Base-by-base conservation (phyloP, 805 yeast species). In the Kodamaea leandrae region DNA sequence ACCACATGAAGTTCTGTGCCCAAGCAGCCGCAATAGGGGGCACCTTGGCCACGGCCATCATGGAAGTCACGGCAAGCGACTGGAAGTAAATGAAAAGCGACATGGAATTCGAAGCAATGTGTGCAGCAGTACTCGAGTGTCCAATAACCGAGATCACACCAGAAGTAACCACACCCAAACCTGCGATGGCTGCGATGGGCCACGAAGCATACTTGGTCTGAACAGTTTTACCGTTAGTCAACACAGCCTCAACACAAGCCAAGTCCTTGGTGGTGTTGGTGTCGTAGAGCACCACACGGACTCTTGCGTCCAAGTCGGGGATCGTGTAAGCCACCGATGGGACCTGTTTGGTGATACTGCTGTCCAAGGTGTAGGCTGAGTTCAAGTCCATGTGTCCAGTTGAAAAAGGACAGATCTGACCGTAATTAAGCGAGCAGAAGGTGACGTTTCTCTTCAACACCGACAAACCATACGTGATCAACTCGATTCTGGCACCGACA, bases 11-110 rank as follows among this genome's bases (percentile, higher is more conserved):
- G 68, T 91, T 93, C 64, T 91, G 96, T 23, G 95, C 82, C 99
- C 99, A 91, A 2, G 98, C 90, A 2, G 96, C 88, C 4, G 97
- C 98, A 51, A 93, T 90, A 2, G 99, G 99, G 2, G 99, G 99
- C 15, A 88, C 86, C 46, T 78, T 71, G 15, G 87, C 77, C 21
- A 91, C 97, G 42, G 95, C 96, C 89, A 89, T 83, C 96, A 93
- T 90, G 13, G 96, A 78, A 14, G 91, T 83, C 45, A 91, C 81
- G 15, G 97, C 96, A 52, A 93, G 72, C 43, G 86, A 80, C 70
- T 93, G 99, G 77, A 91, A 93, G 64, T 93, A 93, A 41, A 89
- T 80, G 64, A 93, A 93, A 46, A 93, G 71, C 1, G 97, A 86
- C 58, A 91, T 83, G 13, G 96, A 83, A 67, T 93, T 93, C 14